Base-by-base conservation (phyloP, 768 basidiomycete genomes). In the Rhodocollybia butyracea region DNA sequence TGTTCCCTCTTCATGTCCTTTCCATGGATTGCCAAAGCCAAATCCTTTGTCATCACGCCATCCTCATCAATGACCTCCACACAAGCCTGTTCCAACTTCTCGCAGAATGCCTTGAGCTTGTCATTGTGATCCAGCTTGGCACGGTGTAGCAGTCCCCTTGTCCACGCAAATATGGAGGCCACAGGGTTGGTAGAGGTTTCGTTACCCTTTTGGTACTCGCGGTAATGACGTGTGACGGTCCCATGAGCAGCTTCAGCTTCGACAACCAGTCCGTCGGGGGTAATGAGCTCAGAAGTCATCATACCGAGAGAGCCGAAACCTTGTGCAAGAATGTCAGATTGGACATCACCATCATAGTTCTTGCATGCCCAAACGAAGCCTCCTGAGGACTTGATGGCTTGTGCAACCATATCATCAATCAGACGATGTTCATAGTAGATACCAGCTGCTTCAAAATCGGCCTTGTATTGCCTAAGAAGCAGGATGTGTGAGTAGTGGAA, bases 171-270 rank as follows among this genome's bases (percentile, higher is more conserved):
- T 76, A 99, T 98, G 55, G 91, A 94, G 42, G 96, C 96, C 62
- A 98, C 94, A 38, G 96, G 95, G 82, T 99, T 99, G 45, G 96
- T 99, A 55, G 91, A 94, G 11, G 96, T 98, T 77, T 98, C 97
- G 57, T 88, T 86, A 48, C 96, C 96, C 78, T 98, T 96, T 73
- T 98, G 96, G 69, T 84, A 88, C 73, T 98, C 96, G 55, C 96
- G 88, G 73, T 95, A 99, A 75, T 98, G 96, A 36, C 96, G 87
- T 2, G 95, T 97, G 55, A 97, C 94, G 17, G 93, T 95, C 24
- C 93, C 96, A 68, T 99, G 96, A 11, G 96, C 96, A 46, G 97
- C 97, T 73, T 99, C 97, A 61, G 88, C 86, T 73, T 99, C 97
- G 68, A 98, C 86, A 51, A 91, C 81, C 67, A 86, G 76, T 24